These are phyloP conservation scores for Thelonectria blattea DNA, from an alignment of 2,329 filamentous ascomycete species.

Conservation along the genomic window DNA sequence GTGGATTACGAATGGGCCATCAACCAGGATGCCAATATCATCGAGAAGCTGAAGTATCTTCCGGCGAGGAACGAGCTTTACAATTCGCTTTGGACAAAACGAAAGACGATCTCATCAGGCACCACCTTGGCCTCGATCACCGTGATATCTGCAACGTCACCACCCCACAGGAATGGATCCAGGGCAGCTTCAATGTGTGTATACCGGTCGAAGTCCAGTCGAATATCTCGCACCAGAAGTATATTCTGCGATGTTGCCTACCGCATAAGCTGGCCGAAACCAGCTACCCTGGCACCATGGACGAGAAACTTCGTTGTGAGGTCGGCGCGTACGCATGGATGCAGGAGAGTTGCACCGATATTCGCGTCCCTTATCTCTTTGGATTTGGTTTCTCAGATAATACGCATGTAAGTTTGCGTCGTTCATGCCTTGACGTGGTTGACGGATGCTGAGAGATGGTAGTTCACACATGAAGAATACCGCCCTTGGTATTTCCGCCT, in stretches of 20 bases:
- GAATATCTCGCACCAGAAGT: neutral
- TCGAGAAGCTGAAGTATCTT: neutral
- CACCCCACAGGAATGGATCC: no score
- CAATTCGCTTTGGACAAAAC: neutral
- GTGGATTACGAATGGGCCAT: neutral
- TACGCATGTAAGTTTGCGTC: neutral
- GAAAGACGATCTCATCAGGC: neutral
- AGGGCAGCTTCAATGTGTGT: no score
- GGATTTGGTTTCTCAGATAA: conserved; percentile 26
- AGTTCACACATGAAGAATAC: conserved; percentile 25
- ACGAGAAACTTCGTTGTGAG: conserved; percentile 50
- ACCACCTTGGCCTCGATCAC: neutral
- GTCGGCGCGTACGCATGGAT: conserved; percentile 37
- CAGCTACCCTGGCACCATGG: conserved; percentile 43
- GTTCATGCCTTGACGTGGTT: no score
- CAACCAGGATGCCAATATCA: neutral
- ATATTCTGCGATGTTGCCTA: neutral
- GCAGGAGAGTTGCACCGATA: conserved; percentile 34
- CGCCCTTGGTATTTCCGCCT: conserved; percentile 13
- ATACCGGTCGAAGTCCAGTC: no score
- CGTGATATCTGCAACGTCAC: neutral
- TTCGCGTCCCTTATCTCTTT: conserved; percentile 35
- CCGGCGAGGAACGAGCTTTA: neutral
- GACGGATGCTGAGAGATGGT: neutral
- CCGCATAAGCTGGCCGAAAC: neutral